Evolutionary conservation across 177 flowering plant genomes (phyloP).

Genomic region (Vitis hybrid): DNA sequence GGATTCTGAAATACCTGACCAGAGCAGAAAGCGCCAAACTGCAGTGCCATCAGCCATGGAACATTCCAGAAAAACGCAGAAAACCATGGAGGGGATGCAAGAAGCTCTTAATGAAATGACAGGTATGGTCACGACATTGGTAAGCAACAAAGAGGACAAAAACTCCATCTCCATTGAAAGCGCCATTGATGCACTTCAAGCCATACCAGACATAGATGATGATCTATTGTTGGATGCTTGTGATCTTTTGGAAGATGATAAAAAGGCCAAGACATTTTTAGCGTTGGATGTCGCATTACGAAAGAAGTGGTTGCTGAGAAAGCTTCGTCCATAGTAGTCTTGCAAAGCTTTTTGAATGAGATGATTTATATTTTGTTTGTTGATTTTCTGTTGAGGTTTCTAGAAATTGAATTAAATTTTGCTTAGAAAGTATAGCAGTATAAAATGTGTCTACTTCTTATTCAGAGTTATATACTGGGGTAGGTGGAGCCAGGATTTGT

Average conservation of each 20-base stretch:
- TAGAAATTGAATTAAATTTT: no score
- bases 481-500: no score
- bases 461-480: no score
- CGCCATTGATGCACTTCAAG: conserved; percentile 38
- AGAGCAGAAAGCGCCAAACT: conserved; percentile 28
- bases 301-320: conserved; percentile 49
- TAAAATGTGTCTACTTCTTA: no score
- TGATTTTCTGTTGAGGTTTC: no score
- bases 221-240: conserved; percentile 50
- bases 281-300: conserved; percentile 33
- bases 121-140: conserved; percentile 13
- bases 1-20: conserved; percentile 10
- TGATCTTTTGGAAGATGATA: conserved; percentile 51
- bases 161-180: conserved; percentile 22
- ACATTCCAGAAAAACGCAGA: conserved; percentile 24
- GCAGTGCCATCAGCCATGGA: conserved; percentile 5
- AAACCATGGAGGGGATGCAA: conserved; percentile 10
- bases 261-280: conserved; percentile 45
- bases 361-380: neutral
- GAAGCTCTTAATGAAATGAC: conserved; percentile 21
- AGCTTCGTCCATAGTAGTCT: conserved; percentile 26
- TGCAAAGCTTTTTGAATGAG: neutral
- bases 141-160: conserved; percentile 14
- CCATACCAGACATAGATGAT: conserved; percentile 39
- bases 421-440: no score